Percentiles rank a stretch among this genome's conserved stretches.
These are phyloP conservation scores for Mayamaea pseudoterrestris DNA, from an alignment of 108 stramenopile species.

Conservation along the genomic window DNA sequence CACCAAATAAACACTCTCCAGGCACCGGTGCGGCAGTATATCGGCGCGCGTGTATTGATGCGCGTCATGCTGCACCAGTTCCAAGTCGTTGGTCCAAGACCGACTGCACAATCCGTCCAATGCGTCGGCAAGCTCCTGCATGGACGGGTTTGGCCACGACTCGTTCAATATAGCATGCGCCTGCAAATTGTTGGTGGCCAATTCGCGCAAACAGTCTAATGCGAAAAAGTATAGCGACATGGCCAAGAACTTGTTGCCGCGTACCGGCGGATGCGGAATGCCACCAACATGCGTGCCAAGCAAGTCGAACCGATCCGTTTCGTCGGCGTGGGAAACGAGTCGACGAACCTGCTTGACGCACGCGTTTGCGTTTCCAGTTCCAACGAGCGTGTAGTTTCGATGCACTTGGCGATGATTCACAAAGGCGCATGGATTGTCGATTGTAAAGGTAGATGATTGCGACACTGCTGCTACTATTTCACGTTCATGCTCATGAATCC, in stretches of 20 bases:
- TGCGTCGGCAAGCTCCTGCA: conserved; percentile 67
- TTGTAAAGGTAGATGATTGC: no score
- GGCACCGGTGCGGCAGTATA: conserved; percentile 74
- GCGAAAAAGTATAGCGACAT: conserved; percentile 90
- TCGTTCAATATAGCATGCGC: conserved; percentile 37
- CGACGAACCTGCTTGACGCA: conserved; percentile 66
- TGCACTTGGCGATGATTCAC: conserved; percentile 50
- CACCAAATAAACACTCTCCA: conserved; percentile 83
- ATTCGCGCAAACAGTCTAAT: conserved; percentile 77
- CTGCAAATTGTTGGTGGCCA: conserved; percentile 45
- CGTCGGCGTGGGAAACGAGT: conserved; percentile 62
- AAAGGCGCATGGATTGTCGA: conserved; percentile 70
- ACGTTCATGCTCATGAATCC: conserved; percentile 38
- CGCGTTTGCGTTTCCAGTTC: conserved; percentile 57
- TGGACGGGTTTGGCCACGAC: conserved; percentile 78
- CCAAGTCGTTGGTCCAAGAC: conserved; percentile 67
- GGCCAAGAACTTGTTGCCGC: conserved; percentile 81
- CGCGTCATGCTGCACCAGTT: conserved; percentile 39
- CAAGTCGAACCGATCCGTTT: conserved; percentile 33
- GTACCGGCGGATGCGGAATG: conserved; percentile 68
- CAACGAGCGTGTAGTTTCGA: conserved; percentile 37
- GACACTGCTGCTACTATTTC: conserved; percentile 16
- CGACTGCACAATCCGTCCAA: conserved; percentile 68
- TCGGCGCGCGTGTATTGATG: conserved; percentile 65
- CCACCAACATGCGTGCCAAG: conserved; percentile 53